Evolutionary conservation across 2,329 filamentous ascomycete genomes (phyloP).

Genomic region (Raffaelea arxii): DNA sequence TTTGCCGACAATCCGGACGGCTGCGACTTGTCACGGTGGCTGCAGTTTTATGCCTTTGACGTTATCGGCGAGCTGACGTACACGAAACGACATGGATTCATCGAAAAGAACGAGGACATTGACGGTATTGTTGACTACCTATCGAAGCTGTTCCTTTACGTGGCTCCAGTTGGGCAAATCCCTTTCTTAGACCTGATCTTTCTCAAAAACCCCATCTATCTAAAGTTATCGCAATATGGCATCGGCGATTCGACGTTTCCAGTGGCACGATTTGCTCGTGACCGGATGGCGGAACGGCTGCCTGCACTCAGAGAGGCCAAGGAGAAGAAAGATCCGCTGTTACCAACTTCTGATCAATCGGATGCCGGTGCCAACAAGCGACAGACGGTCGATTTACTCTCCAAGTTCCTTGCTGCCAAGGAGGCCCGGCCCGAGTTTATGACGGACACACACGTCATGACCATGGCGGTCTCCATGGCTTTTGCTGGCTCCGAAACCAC

Average conservation of each 20-base stretch:
- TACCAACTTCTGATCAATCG: slow-evolving; percentile 21
- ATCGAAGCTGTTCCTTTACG: slow-evolving; percentile 56
- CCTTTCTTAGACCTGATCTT: slow-evolving; percentile 58
- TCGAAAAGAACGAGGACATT: slow-evolving; percentile 65
- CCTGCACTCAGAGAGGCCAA: slow-evolving; percentile 33
- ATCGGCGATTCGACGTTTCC: slow-evolving; percentile 61
- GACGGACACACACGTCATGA: slow-evolving; percentile 58
- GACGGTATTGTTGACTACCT: slow-evolving; percentile 63
- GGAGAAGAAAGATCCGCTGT: slow-evolving; percentile 23
- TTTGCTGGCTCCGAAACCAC: slow-evolving; percentile 74
- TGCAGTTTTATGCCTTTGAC: slow-evolving; percentile 76
- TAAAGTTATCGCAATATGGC: slow-evolving; percentile 58
- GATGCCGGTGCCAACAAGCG: slow-evolving; percentile 19
- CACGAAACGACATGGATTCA: slow-evolving; percentile 63
- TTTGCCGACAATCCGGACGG: slow-evolving; percentile 33
- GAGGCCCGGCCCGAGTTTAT: slow-evolving; percentile 62
- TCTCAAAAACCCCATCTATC: slow-evolving; percentile 65
- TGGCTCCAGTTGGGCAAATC: slow-evolving; percentile 66
- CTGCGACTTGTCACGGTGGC: slow-evolving; percentile 61
- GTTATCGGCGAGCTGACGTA: slow-evolving; percentile 73
- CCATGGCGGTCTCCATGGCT: slow-evolving; percentile 62
- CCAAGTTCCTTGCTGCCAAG: slow-evolving; percentile 62
- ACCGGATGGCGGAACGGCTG: slow-evolving; percentile 56
- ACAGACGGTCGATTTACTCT: slow-evolving; percentile 51
- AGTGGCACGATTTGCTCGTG: slow-evolving; percentile 61